Base-by-base conservation (phyloP, 2,329 filamentous ascomycete species). In the Ceratocystis colombiana region DNA sequence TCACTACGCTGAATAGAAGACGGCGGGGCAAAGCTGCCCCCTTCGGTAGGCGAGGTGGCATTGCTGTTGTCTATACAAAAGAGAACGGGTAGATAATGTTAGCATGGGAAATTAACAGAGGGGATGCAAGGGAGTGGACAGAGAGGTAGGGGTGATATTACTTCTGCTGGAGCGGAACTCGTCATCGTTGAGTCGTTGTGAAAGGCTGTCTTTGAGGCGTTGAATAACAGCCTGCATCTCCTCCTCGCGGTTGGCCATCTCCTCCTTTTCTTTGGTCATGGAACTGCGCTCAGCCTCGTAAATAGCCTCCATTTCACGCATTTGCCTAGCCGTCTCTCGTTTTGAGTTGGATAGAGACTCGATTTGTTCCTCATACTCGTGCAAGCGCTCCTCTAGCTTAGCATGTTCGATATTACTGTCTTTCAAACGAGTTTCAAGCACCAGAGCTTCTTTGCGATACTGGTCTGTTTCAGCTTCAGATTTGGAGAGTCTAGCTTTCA, bases 151-250 rank as follows among this genome's bases (percentile, higher is more conserved):
- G 41, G 22, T 15, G 28, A 55, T 25, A 57, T 64, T 68, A 68
- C 66, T 61, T 66, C 66, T 65, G 64, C 66, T 68, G 41, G 66
- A 64, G 37, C 66, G 64, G 45, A 64, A 64, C 15, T 68, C 66
- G 20, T 83, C 79, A 61, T 77, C 77, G 57, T 73, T 74, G 71
- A 87, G 87, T 74, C 88, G 86, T 76, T 92, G 88, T 64, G 89
- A 87, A 71, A 96, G 79, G 62, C 85, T 88, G 74, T 96, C 92
- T 80, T 96, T 97, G 71, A 99, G 79, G 66, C 93, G 83, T 77
- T 96, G 90, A 72, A 97, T 94, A 65, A 93, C 88, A 67, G 84
- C 80, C 75, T 96, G 90, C 82, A 97, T 86, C 75, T 96, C 91
- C 73, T 96, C 91, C 73, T 96, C 91, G 67, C 87, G 83, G 71